These are phyloP conservation scores for Neonectria punicea DNA, from an alignment of 2,329 filamentous ascomycete species.

Conservation along the genomic window DNA sequence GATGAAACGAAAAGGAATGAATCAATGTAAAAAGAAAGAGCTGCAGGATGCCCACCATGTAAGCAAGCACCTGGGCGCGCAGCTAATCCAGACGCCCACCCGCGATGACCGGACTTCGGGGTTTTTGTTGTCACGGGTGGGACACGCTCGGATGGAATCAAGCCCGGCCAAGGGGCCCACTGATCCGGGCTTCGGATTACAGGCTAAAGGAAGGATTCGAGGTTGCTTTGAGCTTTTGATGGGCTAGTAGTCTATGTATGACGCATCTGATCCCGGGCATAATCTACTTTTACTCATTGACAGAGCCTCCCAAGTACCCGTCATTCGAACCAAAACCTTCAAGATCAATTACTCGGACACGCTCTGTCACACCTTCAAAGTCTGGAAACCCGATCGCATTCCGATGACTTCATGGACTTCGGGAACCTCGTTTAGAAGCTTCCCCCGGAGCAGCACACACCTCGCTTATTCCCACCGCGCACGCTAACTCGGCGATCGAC, in stretches of 20 bases:
- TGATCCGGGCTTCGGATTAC: neutral
- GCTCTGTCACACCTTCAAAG: too few relatives aligned
- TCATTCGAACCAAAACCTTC: neutral
- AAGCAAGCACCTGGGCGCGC: neutral
- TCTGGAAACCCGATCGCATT: neutral
- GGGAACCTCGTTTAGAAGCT: neutral
- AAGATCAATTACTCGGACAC: too few relatives aligned
- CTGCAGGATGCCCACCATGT: neutral
- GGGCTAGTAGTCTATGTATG: too few relatives aligned
- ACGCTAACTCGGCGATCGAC: neutral
- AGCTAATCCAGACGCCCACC: neutral
- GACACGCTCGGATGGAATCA: neutral
- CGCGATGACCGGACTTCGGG: constrained; percentile 14
- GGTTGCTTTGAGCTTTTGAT: neutral
- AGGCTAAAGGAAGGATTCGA: neutral
- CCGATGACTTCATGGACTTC: neutral
- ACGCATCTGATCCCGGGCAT: neutral
- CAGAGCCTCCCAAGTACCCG: neutral
- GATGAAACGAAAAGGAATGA: neutral
- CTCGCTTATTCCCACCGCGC: neutral
- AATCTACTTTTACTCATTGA: neutral
- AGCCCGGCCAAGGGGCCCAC: neutral
- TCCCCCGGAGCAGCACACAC: neutral
- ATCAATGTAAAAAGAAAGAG: neutral
- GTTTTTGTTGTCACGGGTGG: constrained; percentile 1